Conservation (phyloP, 441 rosid species). For the Pelargonium myrrhifolium region DNA sequence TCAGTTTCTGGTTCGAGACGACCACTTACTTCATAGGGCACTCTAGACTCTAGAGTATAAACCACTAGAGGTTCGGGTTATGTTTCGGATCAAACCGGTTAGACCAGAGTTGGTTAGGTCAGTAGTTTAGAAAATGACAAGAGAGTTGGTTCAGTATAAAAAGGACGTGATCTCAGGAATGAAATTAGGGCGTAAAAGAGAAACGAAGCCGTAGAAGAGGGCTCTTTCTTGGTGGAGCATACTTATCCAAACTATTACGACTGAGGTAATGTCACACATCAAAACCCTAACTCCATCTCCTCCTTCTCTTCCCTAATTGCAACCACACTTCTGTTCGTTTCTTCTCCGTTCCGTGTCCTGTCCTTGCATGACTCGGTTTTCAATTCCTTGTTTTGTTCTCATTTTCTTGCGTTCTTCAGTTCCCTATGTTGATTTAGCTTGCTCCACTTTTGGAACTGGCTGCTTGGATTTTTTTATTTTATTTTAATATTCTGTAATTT, state of each 20-base stretch:
- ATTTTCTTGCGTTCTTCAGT: too few relatives aligned
- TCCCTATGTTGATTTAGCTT: too few relatives aligned
- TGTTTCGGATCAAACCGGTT: conserved; percentile 22
- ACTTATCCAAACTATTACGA: not conserved
- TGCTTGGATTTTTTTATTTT: not conserved
- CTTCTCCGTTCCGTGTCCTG: not conserved
- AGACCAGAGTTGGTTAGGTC: conserved; percentile 40
- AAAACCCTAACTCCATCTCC: not conserved
- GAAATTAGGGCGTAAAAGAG: conserved; percentile 46
- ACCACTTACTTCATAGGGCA: too few relatives aligned
- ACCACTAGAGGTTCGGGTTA: too few relatives aligned
- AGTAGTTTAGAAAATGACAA: conserved; percentile 15
- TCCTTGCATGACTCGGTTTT: not conserved
- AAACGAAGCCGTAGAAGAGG: conserved; percentile 59
- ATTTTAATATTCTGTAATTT: not conserved
- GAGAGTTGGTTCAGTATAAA: conserved; percentile 14
- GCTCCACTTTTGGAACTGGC: not conserved
- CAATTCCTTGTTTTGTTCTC: not conserved
- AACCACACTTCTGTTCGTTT: not conserved
- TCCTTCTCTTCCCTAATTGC: not conserved
- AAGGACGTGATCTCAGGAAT: not conserved
- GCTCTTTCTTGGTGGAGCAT: conserved; percentile 26
- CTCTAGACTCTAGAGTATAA: too few relatives aligned
- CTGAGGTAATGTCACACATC: not conserved
- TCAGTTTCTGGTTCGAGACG: too few relatives aligned